Base-by-base conservation (phyloP, 345 rosid species). In the Excoecaria agallocha region DNA sequence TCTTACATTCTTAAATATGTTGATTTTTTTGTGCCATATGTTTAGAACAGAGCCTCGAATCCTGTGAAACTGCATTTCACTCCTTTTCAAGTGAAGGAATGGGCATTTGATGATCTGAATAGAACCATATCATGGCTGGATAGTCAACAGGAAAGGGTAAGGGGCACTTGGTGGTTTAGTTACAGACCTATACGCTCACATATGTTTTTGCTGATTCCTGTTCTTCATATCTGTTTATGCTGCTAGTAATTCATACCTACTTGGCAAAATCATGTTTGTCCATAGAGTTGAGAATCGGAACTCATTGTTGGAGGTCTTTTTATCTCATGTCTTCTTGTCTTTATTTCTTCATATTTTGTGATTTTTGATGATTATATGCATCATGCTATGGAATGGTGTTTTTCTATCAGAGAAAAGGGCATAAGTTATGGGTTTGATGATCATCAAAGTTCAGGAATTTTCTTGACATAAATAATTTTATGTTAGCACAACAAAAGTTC, bases 71-170 rank as follows among this genome's bases (percentile, higher is more conserved):
- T 43, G 48, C 48, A 43, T 43, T 43, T 43, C 48, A 6, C 48
- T 43, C 48, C 48, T 43, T 43, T 9, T 6, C 0, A 43, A 43
- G 48, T 4, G 48, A 43, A 43, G 48, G 48, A 43, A 6, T 43
- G 48, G 48, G 48, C 9, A 4, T 1, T 43, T 43, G 48, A 43
- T 5, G 48, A 43, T 43, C 48, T 43, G 62, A 81, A 71, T 69
- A 86, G 69, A 81, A 93, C 98, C 64, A 82, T 88, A 74, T 80
- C 89, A 69, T 95, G 98, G 98, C 82, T 95, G 38, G 90, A 88
- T 75, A 85, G 88, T 81, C 97, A 83, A 77, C 92, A 91, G 74
- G 99, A 93, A 85, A 90, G 91, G 85, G 99, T 89, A 77, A 77
- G 80, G 64, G 50, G 16, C 63, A 59, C 57, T 76, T 66, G 10